Percentiles rank a stretch among this genome's conserved stretches.
Evolutionary conservation across 2,329 filamentous ascomycete genomes (phyloP).

Genomic region (Sordariomycetes sp.): DNA sequence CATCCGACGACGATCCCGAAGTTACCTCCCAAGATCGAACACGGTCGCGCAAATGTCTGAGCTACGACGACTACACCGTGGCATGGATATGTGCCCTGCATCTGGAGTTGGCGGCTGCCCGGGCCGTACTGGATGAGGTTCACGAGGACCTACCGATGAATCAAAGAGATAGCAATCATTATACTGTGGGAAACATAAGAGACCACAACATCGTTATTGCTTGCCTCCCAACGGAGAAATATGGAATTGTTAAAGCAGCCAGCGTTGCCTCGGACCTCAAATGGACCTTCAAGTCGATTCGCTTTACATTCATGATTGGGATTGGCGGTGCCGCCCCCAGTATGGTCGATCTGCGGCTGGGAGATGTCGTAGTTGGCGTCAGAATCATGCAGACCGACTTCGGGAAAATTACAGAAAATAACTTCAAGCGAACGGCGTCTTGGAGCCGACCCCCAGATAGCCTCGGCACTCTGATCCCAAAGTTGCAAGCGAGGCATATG

Average conservation of each 20-base stretch:
- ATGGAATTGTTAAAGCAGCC: slow-evolving; percentile 8
- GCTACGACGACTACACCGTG: slow-evolving; percentile 8
- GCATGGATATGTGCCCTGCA: slow-evolving; percentile 11
- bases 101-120: slow-evolving; percentile 8
- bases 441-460: not conserved
- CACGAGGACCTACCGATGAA: slow-evolving; percentile 2
- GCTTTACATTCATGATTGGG: slow-evolving; percentile 12
- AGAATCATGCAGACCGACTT: slow-evolving; percentile 12
- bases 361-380: slow-evolving; percentile 12
- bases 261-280: slow-evolving; percentile 6
- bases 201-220: slow-evolving; percentile 10
- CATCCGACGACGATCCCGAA: too few species aligned
- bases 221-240: slow-evolving; percentile 5
- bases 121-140: slow-evolving; percentile 10
- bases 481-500: not conserved
- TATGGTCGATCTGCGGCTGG: slow-evolving; percentile 10
- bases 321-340: slow-evolving; percentile 16
- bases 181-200: slow-evolving; percentile 6
- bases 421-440: not conserved
- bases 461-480: not conserved
- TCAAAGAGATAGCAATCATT: slow-evolving; percentile 7
- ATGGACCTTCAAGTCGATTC: slow-evolving; percentile 7
- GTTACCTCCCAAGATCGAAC: too few species aligned
- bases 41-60: too few species aligned
- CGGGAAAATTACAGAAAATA: not conserved